Conservation (phyloP, 176 grass and related monocot species). For the Carex kokanica region DNA sequence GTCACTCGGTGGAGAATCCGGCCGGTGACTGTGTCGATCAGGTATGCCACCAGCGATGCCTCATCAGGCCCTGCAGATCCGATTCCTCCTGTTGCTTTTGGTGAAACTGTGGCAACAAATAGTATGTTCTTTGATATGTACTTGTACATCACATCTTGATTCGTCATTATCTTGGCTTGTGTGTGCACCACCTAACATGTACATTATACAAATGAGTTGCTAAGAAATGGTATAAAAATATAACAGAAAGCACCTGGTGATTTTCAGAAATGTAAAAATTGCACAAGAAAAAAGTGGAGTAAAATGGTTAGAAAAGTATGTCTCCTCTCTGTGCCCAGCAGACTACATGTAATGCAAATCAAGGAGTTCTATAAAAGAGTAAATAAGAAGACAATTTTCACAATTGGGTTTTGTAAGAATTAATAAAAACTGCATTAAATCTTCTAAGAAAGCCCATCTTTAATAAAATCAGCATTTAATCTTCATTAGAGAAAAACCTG, state of each 20-base stretch:
- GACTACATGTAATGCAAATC: background rate
- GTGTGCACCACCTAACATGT: slow-evolving; percentile 26
- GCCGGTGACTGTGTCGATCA: slow-evolving; percentile 88
- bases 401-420: background rate
- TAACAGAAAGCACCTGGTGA: background rate
- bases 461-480: background rate
- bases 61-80: slow-evolving; percentile 84
- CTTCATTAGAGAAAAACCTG: background rate
- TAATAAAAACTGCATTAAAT: background rate
- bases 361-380: background rate
- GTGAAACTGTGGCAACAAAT: slow-evolving; percentile 91
- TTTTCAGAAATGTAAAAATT: slow-evolving; percentile 20
- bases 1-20: slow-evolving; percentile 85
- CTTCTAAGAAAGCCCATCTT: background rate
- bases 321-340: background rate
- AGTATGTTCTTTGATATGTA: slow-evolving; percentile 93
- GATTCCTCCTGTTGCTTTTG: slow-evolving; percentile 81
- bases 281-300: background rate
- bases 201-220: background rate
- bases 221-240: background rate
- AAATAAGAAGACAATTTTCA: background rate
- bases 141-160: slow-evolving; percentile 97
- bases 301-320: background rate
- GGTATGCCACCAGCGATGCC: slow-evolving; percentile 71
- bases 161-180: slow-evolving; percentile 75